A percentile compares a stretch with the other conserved stretches of the same genome.
Conservation (phyloP, 129 eudicot genomes). For the Arctium minus region DNA sequence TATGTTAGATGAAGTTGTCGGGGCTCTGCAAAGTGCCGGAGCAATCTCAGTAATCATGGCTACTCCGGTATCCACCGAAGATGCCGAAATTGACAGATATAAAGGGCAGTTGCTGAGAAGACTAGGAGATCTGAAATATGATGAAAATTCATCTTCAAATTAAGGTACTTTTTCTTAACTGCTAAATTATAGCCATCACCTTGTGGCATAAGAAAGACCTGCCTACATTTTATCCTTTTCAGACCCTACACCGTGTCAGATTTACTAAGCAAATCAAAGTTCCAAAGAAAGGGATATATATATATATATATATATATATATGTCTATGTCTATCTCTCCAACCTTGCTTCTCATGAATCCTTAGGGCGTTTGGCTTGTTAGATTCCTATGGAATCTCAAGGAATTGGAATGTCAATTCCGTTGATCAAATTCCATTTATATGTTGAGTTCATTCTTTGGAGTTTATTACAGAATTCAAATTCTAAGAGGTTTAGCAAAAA, state of each 20-base stretch:
- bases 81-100: constrained; percentile 53
- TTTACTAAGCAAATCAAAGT: background rate
- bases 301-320: no score
- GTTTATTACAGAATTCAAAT: background rate
- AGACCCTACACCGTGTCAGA: background rate
- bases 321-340: background rate
- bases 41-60: constrained; percentile 58
- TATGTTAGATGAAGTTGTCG: constrained; percentile 61
- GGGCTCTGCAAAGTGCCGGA: constrained; percentile 61
- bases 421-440: background rate
- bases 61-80: constrained; percentile 53
- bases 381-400: background rate
- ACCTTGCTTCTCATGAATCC: background rate
- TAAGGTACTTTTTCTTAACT: background rate
- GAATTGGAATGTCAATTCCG: no score
- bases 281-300: background rate
- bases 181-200: background rate
- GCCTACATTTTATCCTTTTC: no score
- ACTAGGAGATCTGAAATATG: constrained; percentile 42
- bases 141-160: constrained; percentile 2
- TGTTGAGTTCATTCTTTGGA: background rate
- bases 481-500: background rate
- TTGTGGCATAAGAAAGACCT: no score
- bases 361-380: background rate
- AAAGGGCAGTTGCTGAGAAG: constrained; percentile 57